Percentiles rank a stretch among this genome's conserved stretches.
Evolutionary conservation across 805 yeast genomes (phyloP).

Genomic region (Sugiyamaella floridensis): DNA sequence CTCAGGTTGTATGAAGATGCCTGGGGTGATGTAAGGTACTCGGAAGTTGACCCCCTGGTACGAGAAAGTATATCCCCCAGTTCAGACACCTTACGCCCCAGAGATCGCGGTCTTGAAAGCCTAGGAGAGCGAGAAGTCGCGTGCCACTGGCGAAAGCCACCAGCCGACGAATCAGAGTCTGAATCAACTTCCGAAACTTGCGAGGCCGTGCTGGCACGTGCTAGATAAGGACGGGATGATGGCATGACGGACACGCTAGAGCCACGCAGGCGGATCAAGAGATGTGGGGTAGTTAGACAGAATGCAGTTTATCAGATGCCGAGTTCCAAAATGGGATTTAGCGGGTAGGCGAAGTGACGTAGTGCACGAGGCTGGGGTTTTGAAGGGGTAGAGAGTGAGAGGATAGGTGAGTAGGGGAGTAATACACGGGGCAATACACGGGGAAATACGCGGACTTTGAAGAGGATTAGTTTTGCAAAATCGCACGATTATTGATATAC

Average conservation of each 20-base stretch:
- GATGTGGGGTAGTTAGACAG: no score
- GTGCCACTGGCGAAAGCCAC: background rate
- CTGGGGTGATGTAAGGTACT: background rate
- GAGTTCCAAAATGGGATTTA: no score
- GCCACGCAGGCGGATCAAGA: background rate
- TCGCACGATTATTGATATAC: no score
- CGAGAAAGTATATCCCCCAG: background rate
- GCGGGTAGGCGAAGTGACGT: no score
- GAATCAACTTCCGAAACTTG: background rate
- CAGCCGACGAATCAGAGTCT: background rate
- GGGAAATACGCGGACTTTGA: no score
- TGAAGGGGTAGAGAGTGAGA: no score
- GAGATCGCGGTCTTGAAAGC: background rate
- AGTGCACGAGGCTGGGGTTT: no score
- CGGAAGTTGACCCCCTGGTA: background rate
- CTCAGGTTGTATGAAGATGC: constrained; percentile 1
- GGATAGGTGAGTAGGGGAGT: no score
- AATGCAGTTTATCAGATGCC: no score
- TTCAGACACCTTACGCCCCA: background rate
- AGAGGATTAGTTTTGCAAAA: no score
- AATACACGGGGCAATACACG: no score
- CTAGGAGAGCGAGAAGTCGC: background rate
- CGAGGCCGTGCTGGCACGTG: background rate
- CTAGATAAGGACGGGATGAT: background rate
- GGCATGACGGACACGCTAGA: background rate